These are phyloP conservation scores for Trichocladium uniseriatum DNA, from an alignment of 495 filamentous ascomycete species.

Conservation along the genomic window DNA sequence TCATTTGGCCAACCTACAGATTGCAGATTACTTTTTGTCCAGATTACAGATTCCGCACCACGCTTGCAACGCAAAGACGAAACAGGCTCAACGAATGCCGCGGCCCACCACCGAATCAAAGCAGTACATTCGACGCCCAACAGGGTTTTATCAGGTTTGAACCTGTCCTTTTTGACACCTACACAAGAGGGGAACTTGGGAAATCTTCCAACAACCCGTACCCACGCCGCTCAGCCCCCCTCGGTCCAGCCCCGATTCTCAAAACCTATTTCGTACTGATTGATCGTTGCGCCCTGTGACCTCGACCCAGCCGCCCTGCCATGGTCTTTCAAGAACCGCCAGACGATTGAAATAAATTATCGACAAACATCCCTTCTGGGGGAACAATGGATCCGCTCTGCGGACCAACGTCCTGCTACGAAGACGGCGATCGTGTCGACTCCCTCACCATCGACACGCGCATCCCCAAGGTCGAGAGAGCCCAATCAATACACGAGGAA, in stretches of 20 bases:
- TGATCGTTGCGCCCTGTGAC: too few species aligned
- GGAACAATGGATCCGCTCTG: slow-evolving; percentile 13
- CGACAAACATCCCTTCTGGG: not conserved
- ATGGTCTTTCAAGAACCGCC: slow-evolving; percentile 19
- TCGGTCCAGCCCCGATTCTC: not conserved
- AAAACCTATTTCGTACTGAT: too few species aligned
- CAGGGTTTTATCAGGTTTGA: too few species aligned
- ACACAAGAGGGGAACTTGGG: not conserved
- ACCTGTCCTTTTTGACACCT: too few species aligned
- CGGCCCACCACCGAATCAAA: not conserved
- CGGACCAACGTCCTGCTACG: slow-evolving; percentile 16
- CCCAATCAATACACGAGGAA: slow-evolving; percentile 25
- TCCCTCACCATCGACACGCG: slow-evolving; percentile 26
- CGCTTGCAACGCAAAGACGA: not conserved
- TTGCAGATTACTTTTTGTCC: too few species aligned
- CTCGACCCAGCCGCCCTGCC: slow-evolving; percentile 17
- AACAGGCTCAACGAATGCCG: not conserved
- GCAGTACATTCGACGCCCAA: too few species aligned
- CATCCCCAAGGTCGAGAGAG: slow-evolving; percentile 17
- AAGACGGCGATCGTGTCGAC: slow-evolving; percentile 18
- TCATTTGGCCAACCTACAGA: not conserved
- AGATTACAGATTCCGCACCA: too few species aligned
- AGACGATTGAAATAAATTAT: slow-evolving; percentile 11
- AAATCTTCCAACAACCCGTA: not conserved
- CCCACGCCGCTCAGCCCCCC: not conserved